phyloP scores from a whole-genome alignment of 768 basidiomycete genomes.

The Hygrophoropsis aurantiaca region DNA sequence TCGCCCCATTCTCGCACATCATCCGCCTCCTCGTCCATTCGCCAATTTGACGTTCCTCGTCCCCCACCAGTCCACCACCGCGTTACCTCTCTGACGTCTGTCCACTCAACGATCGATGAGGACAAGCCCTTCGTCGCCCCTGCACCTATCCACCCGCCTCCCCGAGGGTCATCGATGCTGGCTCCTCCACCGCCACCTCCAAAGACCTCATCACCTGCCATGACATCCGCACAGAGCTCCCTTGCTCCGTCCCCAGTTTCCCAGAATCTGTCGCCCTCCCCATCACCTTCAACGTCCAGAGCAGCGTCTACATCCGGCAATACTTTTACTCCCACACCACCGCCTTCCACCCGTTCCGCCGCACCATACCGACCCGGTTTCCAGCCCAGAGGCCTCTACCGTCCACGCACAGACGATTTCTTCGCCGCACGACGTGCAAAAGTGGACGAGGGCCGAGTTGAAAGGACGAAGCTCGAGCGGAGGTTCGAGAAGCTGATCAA shows the following conservation, averaged over 20 bases:
- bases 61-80: constrained; percentile 26
- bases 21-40: constrained; percentile 18
- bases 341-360: constrained; percentile 23
- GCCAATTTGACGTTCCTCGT: constrained; percentile 27
- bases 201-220: constrained; percentile 10
- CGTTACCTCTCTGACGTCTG: constrained; percentile 31
- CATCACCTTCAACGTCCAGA: constrained; percentile 14
- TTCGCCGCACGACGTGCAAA: constrained; percentile 36
- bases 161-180: constrained; percentile 6
- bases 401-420: constrained; percentile 83
- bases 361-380: constrained; percentile 89
- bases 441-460: constrained; percentile 57
- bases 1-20: constrained; percentile 14
- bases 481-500: constrained; percentile 85
- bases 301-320: constrained; percentile 13
- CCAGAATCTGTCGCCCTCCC: constrained; percentile 17
- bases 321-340: constrained; percentile 23
- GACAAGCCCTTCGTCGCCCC: constrained; percentile 6
- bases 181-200: constrained; percentile 12
- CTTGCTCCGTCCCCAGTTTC: constrained; percentile 5
- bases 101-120: constrained; percentile 16
- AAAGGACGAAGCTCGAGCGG: constrained; percentile 81
- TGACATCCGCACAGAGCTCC: constrained; percentile 13
- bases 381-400: constrained; percentile 85
- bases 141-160: constrained; percentile 7